Evolutionary conservation across 257 asterid species (phyloP).

Genomic region (Prunella vulgaris): DNA sequence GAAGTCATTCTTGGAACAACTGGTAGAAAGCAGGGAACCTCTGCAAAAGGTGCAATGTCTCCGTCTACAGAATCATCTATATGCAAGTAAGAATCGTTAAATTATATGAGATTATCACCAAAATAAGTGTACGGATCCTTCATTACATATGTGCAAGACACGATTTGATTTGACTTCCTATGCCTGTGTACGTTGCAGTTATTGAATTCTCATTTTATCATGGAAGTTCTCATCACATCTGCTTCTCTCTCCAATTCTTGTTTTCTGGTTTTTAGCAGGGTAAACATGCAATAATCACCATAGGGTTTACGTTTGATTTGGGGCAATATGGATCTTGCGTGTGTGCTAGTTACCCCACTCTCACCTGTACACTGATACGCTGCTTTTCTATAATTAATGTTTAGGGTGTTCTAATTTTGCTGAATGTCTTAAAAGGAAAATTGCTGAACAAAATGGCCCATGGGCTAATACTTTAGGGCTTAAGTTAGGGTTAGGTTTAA

Average conservation of each 20-base stretch:
- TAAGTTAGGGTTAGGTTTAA: background rate
- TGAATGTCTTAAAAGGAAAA: too few relatives aligned
- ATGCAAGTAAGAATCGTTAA: constrained; percentile 66
- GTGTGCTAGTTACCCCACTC: background rate
- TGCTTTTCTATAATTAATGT: too few relatives aligned
- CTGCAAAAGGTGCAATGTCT: constrained; percentile 76
- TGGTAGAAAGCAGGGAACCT: constrained; percentile 98
- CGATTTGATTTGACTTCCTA: background rate
- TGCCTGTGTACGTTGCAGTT: background rate
- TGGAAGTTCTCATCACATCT: background rate
- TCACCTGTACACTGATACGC: background rate
- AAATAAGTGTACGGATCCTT: background rate
- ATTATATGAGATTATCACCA: too few relatives aligned
- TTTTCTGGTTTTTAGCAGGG: background rate
- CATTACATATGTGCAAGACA: background rate
- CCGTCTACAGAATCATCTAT: constrained; percentile 79
- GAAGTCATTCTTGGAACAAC: constrained; percentile 94
- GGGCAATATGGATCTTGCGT: background rate
- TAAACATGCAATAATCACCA: background rate
- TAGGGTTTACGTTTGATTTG: background rate
- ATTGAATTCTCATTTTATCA: background rate
- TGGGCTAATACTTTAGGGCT: too few relatives aligned
- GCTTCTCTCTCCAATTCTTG: background rate
- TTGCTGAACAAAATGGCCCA: background rate
- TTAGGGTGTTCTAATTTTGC: background rate